Evolutionary conservation across 139 green algal genomes (phyloP).

Genomic region (Spirogloea muscicola): DNA sequence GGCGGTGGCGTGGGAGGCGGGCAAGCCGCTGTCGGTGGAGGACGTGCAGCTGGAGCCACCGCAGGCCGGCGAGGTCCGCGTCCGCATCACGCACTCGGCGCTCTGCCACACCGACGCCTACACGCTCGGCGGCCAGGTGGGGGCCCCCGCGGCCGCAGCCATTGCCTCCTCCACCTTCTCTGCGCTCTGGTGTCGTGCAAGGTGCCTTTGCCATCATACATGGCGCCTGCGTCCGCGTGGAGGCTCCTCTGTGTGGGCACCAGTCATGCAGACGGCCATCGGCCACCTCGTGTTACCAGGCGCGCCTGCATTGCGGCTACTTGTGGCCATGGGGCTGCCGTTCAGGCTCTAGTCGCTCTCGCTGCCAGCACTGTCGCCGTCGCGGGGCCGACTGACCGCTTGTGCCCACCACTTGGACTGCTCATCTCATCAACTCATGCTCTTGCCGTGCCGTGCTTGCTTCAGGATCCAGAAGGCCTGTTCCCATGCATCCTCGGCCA

Average conservation of each 20-base stretch:
- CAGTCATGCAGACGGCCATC: no score
- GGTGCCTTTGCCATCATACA: neutral
- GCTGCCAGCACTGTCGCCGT: neutral
- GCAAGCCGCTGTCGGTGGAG: slow-evolving; percentile 75
- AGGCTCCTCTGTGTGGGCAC: no score
- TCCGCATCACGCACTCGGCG: slow-evolving; percentile 70
- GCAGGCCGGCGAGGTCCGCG: slow-evolving; percentile 77
- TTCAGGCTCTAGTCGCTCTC: neutral
- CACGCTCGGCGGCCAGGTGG: slow-evolving; percentile 75
- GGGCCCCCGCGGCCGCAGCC: neutral
- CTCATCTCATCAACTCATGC: neutral
- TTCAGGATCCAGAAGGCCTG: slow-evolving; percentile 65
- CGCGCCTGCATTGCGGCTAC: no score
- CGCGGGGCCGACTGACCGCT: neutral
- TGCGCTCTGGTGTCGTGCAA: neutral
- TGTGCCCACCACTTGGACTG: neutral
- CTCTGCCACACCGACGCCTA: slow-evolving; percentile 96
- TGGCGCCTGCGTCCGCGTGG: no score
- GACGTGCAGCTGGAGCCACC: slow-evolving; percentile 82
- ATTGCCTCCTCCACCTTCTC: neutral
- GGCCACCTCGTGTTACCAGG: no score
- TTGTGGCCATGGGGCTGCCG: no score
- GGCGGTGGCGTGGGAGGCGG: slow-evolving; percentile 78
- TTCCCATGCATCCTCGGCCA: slow-evolving; percentile 98
- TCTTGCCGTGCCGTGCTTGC: neutral